Conservation (phyloP, 2,329 filamentous ascomycete genomes). For the Pezicula carpinea region DNA sequence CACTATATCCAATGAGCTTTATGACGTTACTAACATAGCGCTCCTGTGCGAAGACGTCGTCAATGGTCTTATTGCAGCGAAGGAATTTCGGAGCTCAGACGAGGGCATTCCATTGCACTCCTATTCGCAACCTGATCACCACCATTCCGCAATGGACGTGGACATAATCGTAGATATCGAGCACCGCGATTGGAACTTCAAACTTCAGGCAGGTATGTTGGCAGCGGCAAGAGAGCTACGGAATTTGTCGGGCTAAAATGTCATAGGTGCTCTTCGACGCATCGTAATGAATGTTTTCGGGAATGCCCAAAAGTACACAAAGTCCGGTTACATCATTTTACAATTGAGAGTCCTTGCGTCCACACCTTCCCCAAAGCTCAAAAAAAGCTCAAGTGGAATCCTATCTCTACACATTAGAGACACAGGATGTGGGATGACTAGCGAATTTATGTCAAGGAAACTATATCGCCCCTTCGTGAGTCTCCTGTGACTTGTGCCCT, state of each 20-base stretch:
- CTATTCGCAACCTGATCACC: neutral
- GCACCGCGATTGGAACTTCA: slow-evolving; percentile 22
- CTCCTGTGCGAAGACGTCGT: slow-evolving; percentile 25
- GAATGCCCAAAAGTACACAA: slow-evolving; percentile 57
- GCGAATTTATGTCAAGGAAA: slow-evolving; percentile 51
- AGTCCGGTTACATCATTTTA: slow-evolving; percentile 44
- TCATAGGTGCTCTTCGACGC: slow-evolving; percentile 17
- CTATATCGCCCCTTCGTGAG: slow-evolving; percentile 50
- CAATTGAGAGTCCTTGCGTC: slow-evolving; percentile 25
- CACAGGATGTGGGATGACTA: slow-evolving; percentile 58
- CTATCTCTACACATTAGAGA: slow-evolving; percentile 46
- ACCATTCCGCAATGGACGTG: slow-evolving; percentile 3
- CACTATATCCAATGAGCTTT: slow-evolving; percentile 22
- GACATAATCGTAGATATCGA: slow-evolving; percentile 26
- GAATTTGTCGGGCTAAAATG: neutral
- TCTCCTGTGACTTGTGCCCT: too few species aligned
- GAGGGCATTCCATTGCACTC: neutral
- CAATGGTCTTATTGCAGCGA: slow-evolving; percentile 26
- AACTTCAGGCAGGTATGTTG: slow-evolving; percentile 18
- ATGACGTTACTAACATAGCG: slow-evolving; percentile 22
- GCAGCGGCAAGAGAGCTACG: neutral
- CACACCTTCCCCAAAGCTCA: neutral
- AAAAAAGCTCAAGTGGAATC: slow-evolving; percentile 1
- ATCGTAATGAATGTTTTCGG: slow-evolving; percentile 58
- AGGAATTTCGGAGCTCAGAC: slow-evolving; percentile 13